Evolutionary conservation across 2,329 filamentous ascomycete species (phyloP).

Genomic region (Fusarium dlaminii): DNA sequence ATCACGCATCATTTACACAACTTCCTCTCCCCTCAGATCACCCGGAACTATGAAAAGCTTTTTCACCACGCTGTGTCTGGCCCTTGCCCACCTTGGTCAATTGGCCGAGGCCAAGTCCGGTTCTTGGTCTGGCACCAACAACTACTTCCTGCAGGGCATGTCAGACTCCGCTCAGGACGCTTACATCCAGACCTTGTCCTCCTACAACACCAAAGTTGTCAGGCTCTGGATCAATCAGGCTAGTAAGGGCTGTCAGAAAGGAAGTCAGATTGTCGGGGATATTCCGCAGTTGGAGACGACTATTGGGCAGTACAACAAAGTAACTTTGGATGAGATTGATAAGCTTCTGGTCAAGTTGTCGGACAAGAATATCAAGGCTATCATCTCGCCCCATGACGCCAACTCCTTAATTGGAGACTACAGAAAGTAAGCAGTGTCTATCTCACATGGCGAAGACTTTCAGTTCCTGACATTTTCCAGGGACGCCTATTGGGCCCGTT

Average conservation of each 20-base stretch:
- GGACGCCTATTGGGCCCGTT: neutral
- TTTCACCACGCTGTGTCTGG: accelerated
- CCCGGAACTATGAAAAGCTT: accelerated
- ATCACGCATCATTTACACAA: neutral
- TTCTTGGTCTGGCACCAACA: neutral
- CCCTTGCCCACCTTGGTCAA: neutral
- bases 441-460: accelerated
- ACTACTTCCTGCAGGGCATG: neutral
- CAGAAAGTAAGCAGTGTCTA: neutral
- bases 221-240: neutral
- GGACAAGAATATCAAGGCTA: neutral
- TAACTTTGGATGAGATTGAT: neutral
- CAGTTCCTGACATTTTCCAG: accelerated
- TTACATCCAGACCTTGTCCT: neutral
- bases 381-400: neutral
- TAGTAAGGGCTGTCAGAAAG: neutral
- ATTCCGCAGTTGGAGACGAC: neutral
- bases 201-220: neutral
- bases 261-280: neutral
- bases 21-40: accelerated
- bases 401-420: neutral
- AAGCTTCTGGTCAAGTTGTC: neutral
- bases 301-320: neutral
- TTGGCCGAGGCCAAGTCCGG: neutral
- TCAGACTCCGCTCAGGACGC: neutral